A percentile compares a stretch with the other conserved stretches of the same genome.
phyloP scores from a whole-genome alignment of 2,329 filamentous ascomycete genomes.

The Chrysosporium keratinophilum region DNA sequence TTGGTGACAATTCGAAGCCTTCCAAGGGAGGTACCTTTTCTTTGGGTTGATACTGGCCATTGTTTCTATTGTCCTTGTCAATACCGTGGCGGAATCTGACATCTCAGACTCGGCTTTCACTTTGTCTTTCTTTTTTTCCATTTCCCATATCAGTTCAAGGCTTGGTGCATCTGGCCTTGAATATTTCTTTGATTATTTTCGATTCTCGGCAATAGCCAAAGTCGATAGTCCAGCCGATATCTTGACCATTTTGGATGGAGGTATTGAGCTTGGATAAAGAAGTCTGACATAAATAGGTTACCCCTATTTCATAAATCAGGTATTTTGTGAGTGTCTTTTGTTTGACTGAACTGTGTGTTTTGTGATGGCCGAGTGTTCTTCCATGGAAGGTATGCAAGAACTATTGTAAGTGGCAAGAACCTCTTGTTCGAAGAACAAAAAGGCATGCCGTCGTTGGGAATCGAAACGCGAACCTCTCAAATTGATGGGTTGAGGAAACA shows the following conservation, averaged over 20 bases:
- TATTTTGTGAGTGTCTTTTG: neutral
- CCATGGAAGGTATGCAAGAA: neutral
- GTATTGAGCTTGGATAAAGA: neutral
- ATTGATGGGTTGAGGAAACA: neutral
- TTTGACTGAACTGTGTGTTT: neutral
- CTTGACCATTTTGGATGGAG: too few relatives aligned
- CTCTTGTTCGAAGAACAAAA: neutral
- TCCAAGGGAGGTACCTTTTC: neutral
- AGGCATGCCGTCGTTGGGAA: neutral
- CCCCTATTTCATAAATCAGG: too few relatives aligned
- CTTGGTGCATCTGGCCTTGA: neutral
- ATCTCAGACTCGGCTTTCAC: neutral
- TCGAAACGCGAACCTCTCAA: neutral
- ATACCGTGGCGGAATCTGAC: neutral
- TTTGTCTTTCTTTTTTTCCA: conserved; percentile 8
- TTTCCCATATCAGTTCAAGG: neutral
- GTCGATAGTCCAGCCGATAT: too few relatives aligned
- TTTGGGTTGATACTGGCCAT: neutral
- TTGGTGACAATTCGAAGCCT: too few relatives aligned
- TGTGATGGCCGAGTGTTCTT: neutral
- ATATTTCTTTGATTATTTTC: neutral
- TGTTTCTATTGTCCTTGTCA: neutral
- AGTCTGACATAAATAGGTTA: too few relatives aligned
- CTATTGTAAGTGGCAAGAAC: neutral
- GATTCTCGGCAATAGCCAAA: too few relatives aligned